A percentile compares a stretch with the other conserved stretches of the same genome.
Conservation (phyloP, 2,329 filamentous ascomycete genomes). For the Paraphoma chrysanthemicola region DNA sequence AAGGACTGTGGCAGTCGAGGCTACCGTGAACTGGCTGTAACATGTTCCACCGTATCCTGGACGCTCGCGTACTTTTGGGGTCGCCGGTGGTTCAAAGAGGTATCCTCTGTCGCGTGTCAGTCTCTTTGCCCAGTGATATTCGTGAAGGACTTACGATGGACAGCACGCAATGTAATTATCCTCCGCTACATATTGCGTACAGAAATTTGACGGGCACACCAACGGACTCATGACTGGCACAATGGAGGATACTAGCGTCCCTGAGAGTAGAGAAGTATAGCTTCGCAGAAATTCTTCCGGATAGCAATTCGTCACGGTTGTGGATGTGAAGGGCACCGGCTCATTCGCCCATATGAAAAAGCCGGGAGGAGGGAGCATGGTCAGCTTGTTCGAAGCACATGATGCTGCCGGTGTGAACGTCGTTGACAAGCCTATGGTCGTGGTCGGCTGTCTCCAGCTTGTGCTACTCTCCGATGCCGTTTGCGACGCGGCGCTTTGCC, state of each 20-base stretch:
- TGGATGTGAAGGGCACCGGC: constrained; percentile 26
- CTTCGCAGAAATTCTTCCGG: constrained; percentile 28
- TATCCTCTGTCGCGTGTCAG: constrained; percentile 19
- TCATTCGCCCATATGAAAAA: constrained; percentile 36
- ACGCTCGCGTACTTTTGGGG: constrained; percentile 19
- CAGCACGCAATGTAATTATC: constrained; percentile 38
- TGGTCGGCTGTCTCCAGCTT: constrained; percentile 10
- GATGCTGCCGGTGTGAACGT: constrained; percentile 34
- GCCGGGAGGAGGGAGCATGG: constrained; percentile 28
- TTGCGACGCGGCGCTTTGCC: background rate
- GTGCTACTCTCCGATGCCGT: background rate
- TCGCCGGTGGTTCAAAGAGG: constrained; percentile 21
- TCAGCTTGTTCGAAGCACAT: constrained; percentile 29
- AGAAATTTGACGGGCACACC: constrained; percentile 32
- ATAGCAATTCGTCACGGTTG: constrained; percentile 30
- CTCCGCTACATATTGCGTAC: constrained; percentile 19
- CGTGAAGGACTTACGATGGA: constrained; percentile 23
- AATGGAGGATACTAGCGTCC: constrained; percentile 16
- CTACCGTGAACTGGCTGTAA: constrained; percentile 26
- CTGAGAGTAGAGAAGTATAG: constrained; percentile 24
- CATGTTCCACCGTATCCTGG: constrained; percentile 37
- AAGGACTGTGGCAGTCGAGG: constrained; percentile 20
- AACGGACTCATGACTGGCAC: constrained; percentile 35
- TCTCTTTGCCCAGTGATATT: background rate
- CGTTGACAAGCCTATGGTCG: constrained; percentile 24